Percentiles rank a stretch among this genome's conserved stretches.
Evolutionary conservation across 257 asterid species (phyloP).

Genomic region (Coffea canephora): DNA sequence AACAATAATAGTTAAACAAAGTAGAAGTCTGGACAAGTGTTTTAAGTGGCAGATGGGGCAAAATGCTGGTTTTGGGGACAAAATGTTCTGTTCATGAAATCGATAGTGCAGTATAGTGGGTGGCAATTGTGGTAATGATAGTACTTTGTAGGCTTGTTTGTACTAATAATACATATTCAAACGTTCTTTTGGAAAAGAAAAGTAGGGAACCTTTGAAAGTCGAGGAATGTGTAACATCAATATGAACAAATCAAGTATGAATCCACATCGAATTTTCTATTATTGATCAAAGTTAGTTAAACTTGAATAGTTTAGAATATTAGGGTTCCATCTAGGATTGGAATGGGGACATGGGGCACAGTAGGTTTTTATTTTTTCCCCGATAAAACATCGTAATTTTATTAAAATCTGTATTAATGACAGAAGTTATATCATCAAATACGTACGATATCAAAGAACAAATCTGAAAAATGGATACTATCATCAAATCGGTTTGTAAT

Average conservation of each 20-base stretch:
- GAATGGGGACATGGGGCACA: too few relatives aligned
- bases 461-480: too few relatives aligned
- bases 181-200: constrained; percentile 11
- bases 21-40: background rate
- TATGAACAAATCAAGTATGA: too few relatives aligned
- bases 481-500: background rate
- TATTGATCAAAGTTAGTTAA: background rate
- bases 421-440: too few relatives aligned
- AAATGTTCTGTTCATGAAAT: background rate
- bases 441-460: too few relatives aligned
- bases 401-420: too few relatives aligned
- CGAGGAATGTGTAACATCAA: background rate
- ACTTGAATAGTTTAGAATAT: background rate
- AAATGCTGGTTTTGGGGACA: background rate
- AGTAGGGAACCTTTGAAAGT: background rate
- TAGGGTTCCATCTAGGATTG: background rate
- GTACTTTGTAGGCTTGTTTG: background rate
- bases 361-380: too few relatives aligned
- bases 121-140: constrained; percentile 12
- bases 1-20: too few relatives aligned
- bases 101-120: constrained; percentile 24
- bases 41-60: constrained; percentile 1
- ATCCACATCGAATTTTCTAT: background rate
- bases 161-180: background rate
- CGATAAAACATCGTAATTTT: too few relatives aligned